These are phyloP conservation scores for Rhododendron molle DNA, from an alignment of 148 eudicot genomes.

Conservation along the genomic window DNA sequence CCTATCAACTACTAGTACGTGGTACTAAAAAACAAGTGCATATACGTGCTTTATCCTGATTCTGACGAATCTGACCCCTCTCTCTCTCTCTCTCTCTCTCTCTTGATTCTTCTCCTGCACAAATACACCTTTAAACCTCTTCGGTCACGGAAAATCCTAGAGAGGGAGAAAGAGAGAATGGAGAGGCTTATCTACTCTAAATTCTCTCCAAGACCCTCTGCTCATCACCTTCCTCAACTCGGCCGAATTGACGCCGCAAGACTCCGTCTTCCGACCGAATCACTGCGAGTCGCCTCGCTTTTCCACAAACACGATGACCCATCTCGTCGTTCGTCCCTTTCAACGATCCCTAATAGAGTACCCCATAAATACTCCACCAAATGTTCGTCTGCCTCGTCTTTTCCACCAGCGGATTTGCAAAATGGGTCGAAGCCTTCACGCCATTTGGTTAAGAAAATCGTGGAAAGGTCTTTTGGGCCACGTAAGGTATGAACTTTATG, in stretches of 20 bases:
- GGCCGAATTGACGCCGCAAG: slow-evolving; percentile 15
- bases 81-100: too few species aligned
- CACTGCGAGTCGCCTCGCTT: slow-evolving; percentile 22
- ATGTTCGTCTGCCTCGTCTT: not conserved
- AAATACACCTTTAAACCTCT: not conserved
- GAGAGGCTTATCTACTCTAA: slow-evolving; percentile 52
- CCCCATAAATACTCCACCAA: not conserved
- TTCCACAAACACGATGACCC: slow-evolving; percentile 7
- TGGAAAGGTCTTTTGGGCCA: not conserved
- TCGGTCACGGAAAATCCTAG: not conserved
- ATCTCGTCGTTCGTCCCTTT: not conserved
- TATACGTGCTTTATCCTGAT: not conserved
- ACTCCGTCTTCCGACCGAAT: slow-evolving; percentile 9
- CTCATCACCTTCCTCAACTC: slow-evolving; percentile 30
- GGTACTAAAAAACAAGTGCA: not conserved
- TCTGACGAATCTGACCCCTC: too few species aligned
- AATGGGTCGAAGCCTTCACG: slow-evolving; percentile 1
- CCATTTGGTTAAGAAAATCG: not conserved
- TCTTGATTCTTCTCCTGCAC: not conserved
- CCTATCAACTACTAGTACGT: too few species aligned
- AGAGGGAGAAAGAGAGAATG: slow-evolving; percentile 24
- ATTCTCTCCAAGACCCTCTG: slow-evolving; percentile 24
- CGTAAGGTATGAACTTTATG: slow-evolving; percentile 2
- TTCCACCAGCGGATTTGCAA: slow-evolving; percentile 1
- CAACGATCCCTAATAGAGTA: not conserved